Conservation (phyloP, 306 rosid species). For the Acacia melanoxylon region DNA sequence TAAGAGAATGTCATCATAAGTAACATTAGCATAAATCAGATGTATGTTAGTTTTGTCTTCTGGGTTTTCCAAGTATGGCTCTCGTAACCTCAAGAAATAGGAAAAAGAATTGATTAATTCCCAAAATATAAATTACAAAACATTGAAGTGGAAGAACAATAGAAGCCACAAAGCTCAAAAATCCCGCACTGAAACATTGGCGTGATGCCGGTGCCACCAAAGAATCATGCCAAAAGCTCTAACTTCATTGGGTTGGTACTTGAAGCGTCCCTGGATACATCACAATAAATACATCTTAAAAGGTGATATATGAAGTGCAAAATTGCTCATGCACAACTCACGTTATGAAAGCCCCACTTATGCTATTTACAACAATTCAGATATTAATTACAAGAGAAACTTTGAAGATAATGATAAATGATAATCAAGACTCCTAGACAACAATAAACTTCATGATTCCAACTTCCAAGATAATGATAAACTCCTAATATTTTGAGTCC, state of each 20-base stretch:
- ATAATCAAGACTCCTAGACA: neutral
- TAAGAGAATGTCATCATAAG: slow-evolving; percentile 75
- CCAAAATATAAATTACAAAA: slow-evolving; percentile 15
- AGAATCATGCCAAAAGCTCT: slow-evolving; percentile 88
- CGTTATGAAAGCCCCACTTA: neutral
- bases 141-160: slow-evolving; percentile 1
- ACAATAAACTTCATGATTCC: neutral
- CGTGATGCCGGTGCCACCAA: slow-evolving; percentile 95
- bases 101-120: neutral
- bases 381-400: neutral
- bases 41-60: slow-evolving; percentile 64
- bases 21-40: slow-evolving; percentile 85
- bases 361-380: neutral
- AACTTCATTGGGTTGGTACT: slow-evolving; percentile 69
- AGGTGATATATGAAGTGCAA: neutral
- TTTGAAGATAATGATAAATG: neutral
- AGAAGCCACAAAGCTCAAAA: too few species aligned
- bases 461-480: neutral
- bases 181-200: slow-evolving; percentile 95
- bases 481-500: neutral
- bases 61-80: slow-evolving; percentile 80
- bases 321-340: neutral
- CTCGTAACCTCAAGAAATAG: slow-evolving; percentile 61
- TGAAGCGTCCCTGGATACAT: slow-evolving; percentile 76
- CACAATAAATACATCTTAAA: neutral